A percentile compares a stretch with the other conserved stretches of the same genome.
Evolutionary conservation across 345 rosid species (phyloP).

Genomic region (Eucalyptus camaldulensis): DNA sequence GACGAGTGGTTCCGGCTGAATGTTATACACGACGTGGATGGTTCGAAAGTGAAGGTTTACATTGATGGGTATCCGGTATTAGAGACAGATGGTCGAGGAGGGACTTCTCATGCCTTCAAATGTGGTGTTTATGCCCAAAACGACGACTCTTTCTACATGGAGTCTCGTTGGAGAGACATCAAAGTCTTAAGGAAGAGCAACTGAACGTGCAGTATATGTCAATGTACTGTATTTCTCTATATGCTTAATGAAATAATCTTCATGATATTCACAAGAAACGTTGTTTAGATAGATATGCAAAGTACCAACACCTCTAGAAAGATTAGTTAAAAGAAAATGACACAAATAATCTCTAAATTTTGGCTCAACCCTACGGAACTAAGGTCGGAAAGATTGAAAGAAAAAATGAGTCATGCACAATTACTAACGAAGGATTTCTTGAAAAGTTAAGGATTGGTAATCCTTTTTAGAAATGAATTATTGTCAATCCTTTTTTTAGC

Average conservation of each 20-base stretch:
- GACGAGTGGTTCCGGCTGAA: slow-evolving; percentile 18
- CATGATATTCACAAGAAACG: neutral
- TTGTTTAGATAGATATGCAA: neutral
- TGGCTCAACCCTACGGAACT: neutral
- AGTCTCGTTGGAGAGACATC: slow-evolving; percentile 22
- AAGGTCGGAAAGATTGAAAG: neutral
- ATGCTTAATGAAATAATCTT: neutral
- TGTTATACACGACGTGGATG: slow-evolving; percentile 20
- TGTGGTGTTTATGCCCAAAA: slow-evolving; percentile 18
- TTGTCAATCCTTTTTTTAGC: neutral
- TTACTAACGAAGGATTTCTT: neutral
- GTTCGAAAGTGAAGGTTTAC: slow-evolving; percentile 4
- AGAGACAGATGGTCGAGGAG: slow-evolving; percentile 10
- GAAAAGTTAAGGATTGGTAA: neutral
- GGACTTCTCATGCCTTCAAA: slow-evolving; percentile 12
- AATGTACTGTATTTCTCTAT: neutral
- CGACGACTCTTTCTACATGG: slow-evolving; percentile 11
- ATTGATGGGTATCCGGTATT: slow-evolving; percentile 4
- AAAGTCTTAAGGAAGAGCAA: neutral
- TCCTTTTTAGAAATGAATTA: neutral
- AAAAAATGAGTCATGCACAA: neutral
- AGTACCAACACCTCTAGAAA: neutral
- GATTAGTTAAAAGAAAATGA: too few species aligned
- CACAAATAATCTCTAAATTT: too few species aligned
- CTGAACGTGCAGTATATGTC: neutral